phyloP scores from a whole-genome alignment of 2,329 filamentous ascomycete genomes.

The Apiospora phragmitis region DNA sequence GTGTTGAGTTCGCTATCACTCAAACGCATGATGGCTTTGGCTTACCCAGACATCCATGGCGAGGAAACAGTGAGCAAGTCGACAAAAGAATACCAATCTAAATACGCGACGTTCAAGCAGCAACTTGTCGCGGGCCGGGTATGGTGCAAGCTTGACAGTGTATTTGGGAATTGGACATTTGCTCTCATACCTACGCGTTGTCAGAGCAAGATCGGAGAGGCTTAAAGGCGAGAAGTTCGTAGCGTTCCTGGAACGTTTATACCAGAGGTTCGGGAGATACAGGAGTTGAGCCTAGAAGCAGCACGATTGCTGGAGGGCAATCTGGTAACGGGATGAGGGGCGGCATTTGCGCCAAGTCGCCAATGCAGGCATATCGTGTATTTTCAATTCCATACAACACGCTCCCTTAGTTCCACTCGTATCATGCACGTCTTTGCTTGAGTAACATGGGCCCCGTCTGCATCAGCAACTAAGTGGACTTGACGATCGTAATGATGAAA shows the following conservation, averaged over 20 bases:
- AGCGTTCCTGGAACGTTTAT: background rate
- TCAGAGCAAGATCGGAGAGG: constrained; percentile 2
- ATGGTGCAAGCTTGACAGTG: background rate
- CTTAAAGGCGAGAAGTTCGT: background rate
- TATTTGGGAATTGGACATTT: background rate
- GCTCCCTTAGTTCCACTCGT: background rate
- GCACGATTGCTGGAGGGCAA: background rate
- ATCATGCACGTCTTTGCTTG: background rate
- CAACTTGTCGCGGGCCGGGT: background rate
- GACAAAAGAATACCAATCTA: background rate
- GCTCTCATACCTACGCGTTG: background rate
- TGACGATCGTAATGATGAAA: background rate
- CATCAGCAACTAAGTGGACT: background rate
- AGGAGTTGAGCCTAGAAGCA: background rate
- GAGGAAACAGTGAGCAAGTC: background rate
- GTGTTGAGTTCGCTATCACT: background rate
- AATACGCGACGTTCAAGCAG: background rate
- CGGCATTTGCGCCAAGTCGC: background rate
- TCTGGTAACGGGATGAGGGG: background rate
- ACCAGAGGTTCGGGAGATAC: background rate
- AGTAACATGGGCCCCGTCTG: background rate
- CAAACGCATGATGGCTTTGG: background rate
- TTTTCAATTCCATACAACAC: background rate
- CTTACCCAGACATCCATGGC: background rate
- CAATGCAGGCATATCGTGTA: background rate